These are phyloP conservation scores for Naganishia liquefaciens DNA, from an alignment of 1,284 basidiomycete species.

Conservation along the genomic window DNA sequence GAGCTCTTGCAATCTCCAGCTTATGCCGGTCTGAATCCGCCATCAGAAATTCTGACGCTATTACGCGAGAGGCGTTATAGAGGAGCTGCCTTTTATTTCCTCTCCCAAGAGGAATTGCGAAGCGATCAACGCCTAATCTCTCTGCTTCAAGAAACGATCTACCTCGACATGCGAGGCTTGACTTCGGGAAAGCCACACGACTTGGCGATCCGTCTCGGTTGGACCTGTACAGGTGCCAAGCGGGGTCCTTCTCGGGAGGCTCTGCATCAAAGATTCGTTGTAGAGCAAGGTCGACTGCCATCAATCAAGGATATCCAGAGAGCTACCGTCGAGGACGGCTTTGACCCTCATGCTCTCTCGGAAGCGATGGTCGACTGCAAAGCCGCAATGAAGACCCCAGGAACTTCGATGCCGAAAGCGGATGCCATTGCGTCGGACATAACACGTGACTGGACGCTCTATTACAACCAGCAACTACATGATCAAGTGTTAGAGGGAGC, in stretches of 20 bases:
- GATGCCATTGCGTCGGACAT: background rate
- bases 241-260: slow-evolving; percentile 12
- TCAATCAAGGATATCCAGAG: slow-evolving; percentile 13
- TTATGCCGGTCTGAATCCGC: slow-evolving; percentile 29
- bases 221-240: slow-evolving; percentile 33
- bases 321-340: slow-evolving; percentile 1
- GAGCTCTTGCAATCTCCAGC: slow-evolving; percentile 3
- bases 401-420: background rate
- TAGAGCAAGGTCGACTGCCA: slow-evolving; percentile 16
- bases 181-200: slow-evolving; percentile 41
- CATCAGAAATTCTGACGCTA: slow-evolving; percentile 39
- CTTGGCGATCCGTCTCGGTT: slow-evolving; percentile 40
- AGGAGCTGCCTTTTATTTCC: slow-evolving; percentile 42
- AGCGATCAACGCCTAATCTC: background rate
- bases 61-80: slow-evolving; percentile 43
- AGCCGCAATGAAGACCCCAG: background rate
- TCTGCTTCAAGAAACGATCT: slow-evolving; percentile 29
- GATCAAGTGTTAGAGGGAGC: slow-evolving; percentile 12
- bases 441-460: slow-evolving; percentile 4
- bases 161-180: slow-evolving; percentile 39
- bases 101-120: slow-evolving; percentile 30
- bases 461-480: slow-evolving; percentile 22
- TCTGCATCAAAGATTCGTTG: slow-evolving; percentile 8
- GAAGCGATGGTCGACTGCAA: background rate
- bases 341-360: slow-evolving; percentile 17